Percentiles rank a stretch among this genome's conserved stretches.
These are phyloP conservation scores for Daedaleopsis nitida DNA, from an alignment of 768 basidiomycete species.

Conservation along the genomic window DNA sequence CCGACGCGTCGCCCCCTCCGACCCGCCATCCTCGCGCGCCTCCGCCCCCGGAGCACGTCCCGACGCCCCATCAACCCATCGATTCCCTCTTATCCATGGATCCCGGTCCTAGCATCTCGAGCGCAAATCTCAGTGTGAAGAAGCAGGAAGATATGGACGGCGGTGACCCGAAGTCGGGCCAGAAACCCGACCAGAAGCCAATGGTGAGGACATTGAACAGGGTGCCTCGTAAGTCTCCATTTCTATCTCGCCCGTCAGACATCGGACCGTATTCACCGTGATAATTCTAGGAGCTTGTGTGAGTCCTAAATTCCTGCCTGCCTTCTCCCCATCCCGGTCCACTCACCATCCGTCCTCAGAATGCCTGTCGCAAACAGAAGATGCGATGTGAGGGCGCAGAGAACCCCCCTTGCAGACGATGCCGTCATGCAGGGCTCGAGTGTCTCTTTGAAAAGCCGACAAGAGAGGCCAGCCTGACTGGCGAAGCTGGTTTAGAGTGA, in stretches of 20 bases:
- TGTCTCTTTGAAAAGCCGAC: conserved; percentile 96
- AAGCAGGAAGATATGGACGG: conserved; percentile 63
- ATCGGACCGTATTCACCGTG: conserved; percentile 23
- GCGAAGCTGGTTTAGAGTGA: conserved; percentile 88
- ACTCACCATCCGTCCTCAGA: conserved; percentile 46
- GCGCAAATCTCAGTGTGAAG: conserved; percentile 40
- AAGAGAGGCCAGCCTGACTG: conserved; percentile 81
- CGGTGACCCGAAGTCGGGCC: conserved; percentile 38
- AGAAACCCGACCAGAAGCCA: conserved; percentile 75
- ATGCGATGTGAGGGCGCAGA: conserved; percentile 98
- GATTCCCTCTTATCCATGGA: conserved; percentile 25
- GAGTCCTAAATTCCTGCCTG: conserved; percentile 33
- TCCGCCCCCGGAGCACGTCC: neutral
- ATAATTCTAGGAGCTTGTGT: conserved; percentile 74
- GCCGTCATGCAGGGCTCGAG: conserved; percentile 84
- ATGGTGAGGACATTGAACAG: conserved; percentile 77
- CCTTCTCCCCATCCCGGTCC: neutral
- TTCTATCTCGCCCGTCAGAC: conserved; percentile 8
- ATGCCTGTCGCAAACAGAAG: conserved; percentile 95
- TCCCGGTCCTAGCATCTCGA: conserved; percentile 20
- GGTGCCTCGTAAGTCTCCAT: conserved; percentile 72
- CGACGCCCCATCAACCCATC: conserved; percentile 2
- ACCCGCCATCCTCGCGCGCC: neutral
- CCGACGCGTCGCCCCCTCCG: neutral
- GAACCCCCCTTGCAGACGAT: conserved; percentile 94